phyloP scores from a whole-genome alignment of 106 monocot species.

The Acanthochlamys bracteata region DNA sequence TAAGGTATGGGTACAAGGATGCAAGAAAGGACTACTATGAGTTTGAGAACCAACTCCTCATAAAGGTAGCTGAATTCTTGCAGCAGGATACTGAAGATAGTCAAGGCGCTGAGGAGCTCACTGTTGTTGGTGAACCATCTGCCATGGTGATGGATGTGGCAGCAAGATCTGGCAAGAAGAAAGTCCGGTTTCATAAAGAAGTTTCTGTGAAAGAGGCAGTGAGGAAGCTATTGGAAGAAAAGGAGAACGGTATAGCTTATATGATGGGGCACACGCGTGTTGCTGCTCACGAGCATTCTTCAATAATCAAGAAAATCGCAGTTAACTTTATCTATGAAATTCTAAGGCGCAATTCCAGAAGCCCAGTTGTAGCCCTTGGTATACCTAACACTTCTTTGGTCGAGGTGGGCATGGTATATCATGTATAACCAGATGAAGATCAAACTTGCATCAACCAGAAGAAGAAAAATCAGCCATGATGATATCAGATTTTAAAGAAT shows the following conservation, averaged over 20 bases:
- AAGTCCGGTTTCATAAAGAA: constrained; percentile 12
- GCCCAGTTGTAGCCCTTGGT: constrained; percentile 30
- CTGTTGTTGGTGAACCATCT: constrained; percentile 11
- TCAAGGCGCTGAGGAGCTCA: background rate
- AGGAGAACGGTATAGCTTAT: constrained; percentile 62
- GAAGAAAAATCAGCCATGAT: background rate
- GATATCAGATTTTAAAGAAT: too few relatives aligned
- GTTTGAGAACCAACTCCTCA: constrained; percentile 56
- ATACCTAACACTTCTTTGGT: constrained; percentile 50
- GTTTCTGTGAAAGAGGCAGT: constrained; percentile 29
- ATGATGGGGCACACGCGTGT: constrained; percentile 66
- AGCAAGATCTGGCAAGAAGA: constrained; percentile 5
- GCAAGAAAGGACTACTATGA: constrained; percentile 21
- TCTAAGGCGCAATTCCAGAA: constrained; percentile 53
- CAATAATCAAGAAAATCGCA: constrained; percentile 40
- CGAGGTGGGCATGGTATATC: constrained; percentile 72
- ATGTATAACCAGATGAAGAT: constrained; percentile 21
- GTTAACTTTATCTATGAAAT: constrained; percentile 54
- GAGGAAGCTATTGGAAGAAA: constrained; percentile 44
- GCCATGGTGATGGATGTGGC: constrained; percentile 7
- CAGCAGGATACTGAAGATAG: constrained; percentile 15
- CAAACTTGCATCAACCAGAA: background rate
- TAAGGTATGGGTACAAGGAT: constrained; percentile 73
- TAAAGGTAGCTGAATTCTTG: constrained; percentile 56
- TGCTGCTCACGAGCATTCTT: constrained; percentile 32